Conservation (phyloP, 768 basidiomycete species). For the Boletus tomentosulus region DNA sequence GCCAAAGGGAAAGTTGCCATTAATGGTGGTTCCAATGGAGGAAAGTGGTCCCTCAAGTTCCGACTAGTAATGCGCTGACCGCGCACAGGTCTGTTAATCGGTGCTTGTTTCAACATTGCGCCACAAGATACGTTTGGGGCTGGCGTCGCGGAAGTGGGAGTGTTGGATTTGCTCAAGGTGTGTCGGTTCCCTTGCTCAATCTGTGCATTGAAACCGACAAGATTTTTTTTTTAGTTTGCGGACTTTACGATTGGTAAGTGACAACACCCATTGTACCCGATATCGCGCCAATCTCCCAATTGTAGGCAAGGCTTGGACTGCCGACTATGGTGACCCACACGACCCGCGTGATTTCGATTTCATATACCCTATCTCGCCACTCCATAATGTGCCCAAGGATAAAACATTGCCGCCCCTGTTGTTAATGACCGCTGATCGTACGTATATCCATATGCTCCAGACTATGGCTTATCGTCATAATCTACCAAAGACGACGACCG, state of each 20-base stretch:
- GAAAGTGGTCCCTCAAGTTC: constrained; percentile 31
- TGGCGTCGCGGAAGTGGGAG: constrained; percentile 77
- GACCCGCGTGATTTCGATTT: constrained; percentile 79
- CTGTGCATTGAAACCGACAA: not conserved
- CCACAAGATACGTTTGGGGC: constrained; percentile 75
- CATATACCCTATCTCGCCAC: constrained; percentile 72
- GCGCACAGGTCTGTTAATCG: constrained; percentile 62
- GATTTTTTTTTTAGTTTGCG: constrained; percentile 46
- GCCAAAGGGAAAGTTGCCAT: constrained; percentile 69
- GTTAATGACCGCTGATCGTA: constrained; percentile 81
- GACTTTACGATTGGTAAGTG: constrained; percentile 68
- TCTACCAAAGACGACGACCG: constrained; percentile 65
- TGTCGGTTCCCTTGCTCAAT: not conserved
- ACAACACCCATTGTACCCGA: not conserved
- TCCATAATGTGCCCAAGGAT: constrained; percentile 70
- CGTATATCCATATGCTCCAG: constrained; percentile 24
- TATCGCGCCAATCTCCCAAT: constrained; percentile 5
- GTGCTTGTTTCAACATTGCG: constrained; percentile 80
- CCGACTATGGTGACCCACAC: constrained; percentile 76
- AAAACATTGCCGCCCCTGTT: constrained; percentile 64
- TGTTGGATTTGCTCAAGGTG: constrained; percentile 76
- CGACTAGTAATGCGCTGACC: not conserved
- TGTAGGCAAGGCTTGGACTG: constrained; percentile 68
- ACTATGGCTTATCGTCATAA: constrained; percentile 2
- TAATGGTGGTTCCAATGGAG: constrained; percentile 81